Conservation (phyloP, 2,329 filamentous ascomycete genomes). For the Calycina herbarum region DNA sequence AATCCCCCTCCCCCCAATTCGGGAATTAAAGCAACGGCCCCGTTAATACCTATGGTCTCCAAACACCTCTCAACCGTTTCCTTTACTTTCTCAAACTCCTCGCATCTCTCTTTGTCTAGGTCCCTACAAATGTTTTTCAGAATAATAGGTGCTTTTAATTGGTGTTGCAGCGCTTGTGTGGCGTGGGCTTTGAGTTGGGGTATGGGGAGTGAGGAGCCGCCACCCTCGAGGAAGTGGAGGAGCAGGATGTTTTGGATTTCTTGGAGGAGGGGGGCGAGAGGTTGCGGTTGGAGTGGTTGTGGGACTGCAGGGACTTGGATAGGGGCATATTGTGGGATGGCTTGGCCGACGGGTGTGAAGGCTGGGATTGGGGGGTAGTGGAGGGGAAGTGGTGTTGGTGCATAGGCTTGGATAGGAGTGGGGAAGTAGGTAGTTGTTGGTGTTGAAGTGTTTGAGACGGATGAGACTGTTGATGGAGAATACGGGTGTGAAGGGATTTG, state of each 20-base stretch:
- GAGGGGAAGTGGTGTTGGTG: not conserved
- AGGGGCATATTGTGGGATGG: not conserved
- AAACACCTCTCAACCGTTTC: slow-evolving; percentile 12
- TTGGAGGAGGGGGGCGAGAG: not conserved
- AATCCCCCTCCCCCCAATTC: slow-evolving; percentile 9
- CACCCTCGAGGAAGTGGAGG: slow-evolving; percentile 11
- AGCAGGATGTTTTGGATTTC: slow-evolving; percentile 9
- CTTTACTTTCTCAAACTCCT: slow-evolving; percentile 8
- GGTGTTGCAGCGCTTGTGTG: slow-evolving; percentile 1
- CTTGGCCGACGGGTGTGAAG: not conserved
- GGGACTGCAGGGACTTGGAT: not conserved
- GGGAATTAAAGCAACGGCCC: slow-evolving; percentile 6
- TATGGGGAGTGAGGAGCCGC: not conserved
- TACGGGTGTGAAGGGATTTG: not conserved
- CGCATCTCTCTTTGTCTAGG: slow-evolving; percentile 3
- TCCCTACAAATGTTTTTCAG: not conserved
- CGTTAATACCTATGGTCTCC: slow-evolving; percentile 10
- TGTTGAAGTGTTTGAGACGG: not conserved
- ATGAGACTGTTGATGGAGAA: not conserved
- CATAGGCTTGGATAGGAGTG: not conserved
- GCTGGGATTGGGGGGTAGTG: not conserved
- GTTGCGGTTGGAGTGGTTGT: slow-evolving; percentile 2
- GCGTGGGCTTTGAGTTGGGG: not conserved
- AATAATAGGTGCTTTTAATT: slow-evolving; percentile 2
- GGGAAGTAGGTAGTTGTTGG: not conserved